Conservation (phyloP, 768 basidiomycete species). For the Rhodotorula graminis region DNA sequence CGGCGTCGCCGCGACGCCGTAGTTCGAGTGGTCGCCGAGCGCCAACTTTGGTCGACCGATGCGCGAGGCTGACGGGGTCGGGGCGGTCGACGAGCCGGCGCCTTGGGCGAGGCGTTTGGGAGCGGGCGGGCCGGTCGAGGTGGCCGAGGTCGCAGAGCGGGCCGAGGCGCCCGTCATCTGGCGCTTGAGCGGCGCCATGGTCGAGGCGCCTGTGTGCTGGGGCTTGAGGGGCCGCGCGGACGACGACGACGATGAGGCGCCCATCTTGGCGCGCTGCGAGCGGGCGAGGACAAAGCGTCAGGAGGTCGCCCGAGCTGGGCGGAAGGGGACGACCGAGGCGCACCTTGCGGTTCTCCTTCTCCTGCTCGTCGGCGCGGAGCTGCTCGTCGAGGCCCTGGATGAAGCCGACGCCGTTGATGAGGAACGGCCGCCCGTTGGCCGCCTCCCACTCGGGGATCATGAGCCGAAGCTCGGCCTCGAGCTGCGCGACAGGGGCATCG, state of each 20-base stretch:
- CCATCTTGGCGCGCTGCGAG: constrained; percentile 22
- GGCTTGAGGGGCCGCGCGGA: constrained; percentile 21
- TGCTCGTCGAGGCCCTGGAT: constrained; percentile 70
- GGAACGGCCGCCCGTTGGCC: constrained; percentile 65
- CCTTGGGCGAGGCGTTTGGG: constrained; percentile 16
- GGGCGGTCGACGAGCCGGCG: not conserved
- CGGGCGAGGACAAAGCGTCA: no score
- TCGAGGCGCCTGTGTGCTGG: constrained; percentile 19
- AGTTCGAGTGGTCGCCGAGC: not conserved
- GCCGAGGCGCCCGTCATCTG: constrained; percentile 34
- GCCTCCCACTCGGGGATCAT: constrained; percentile 84
- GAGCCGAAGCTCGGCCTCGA: constrained; percentile 77
- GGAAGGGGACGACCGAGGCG: not conserved
- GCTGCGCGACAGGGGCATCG: constrained; percentile 50
- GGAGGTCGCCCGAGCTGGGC: no score
- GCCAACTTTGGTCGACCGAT: not conserved
- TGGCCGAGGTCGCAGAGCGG: not conserved
- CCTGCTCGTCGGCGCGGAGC: constrained; percentile 58
- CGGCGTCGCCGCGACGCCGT: not conserved
- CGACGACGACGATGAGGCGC: not conserved
- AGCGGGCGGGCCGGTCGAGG: constrained; percentile 1
- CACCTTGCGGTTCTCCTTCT: constrained; percentile 59
- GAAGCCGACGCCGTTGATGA: constrained; percentile 77
- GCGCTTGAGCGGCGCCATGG: constrained; percentile 26
- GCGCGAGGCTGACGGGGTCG: not conserved